A percentile compares a stretch with the other conserved stretches of the same genome.
phyloP scores from a whole-genome alignment of 129 eudicot species.

The Apium graveolens region DNA sequence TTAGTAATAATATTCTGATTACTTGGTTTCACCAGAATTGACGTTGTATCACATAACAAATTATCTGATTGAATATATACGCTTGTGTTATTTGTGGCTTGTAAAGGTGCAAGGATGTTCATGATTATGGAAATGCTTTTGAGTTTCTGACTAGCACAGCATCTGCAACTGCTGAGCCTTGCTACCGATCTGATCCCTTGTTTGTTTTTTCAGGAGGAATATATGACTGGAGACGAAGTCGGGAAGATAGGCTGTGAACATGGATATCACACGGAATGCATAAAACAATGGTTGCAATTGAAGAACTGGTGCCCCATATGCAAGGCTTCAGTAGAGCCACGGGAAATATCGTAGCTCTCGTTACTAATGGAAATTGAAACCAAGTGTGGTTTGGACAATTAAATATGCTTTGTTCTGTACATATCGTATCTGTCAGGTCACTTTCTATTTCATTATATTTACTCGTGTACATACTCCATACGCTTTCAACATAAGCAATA shows the following conservation, averaged over 20 bases:
- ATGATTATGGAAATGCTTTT: neutral
- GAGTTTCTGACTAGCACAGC: neutral
- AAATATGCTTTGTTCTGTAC: neutral
- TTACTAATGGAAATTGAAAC: neutral
- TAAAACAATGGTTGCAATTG: constrained; percentile 65
- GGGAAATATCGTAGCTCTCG: neutral
- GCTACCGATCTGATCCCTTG: neutral
- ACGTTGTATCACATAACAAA: neutral
- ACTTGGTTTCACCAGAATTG: neutral
- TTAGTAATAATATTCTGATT: neutral
- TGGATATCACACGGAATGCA: constrained; percentile 59
- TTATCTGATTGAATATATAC: neutral
- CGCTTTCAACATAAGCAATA: neutral
- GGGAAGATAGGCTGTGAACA: constrained; percentile 70
- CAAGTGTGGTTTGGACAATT: neutral
- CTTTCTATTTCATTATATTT: neutral
- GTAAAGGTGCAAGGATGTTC: neutral
- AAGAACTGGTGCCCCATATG: constrained; percentile 96
- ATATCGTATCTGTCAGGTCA: neutral
- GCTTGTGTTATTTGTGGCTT: neutral
- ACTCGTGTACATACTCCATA: neutral
- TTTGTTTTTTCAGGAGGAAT: constrained; percentile 61
- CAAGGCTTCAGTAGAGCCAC: constrained; percentile 42
- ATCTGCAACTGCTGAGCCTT: neutral
- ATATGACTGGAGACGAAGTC: constrained; percentile 49